Percentiles rank a stretch among this genome's conserved stretches.
Conservation (phyloP, 2,329 filamentous ascomycete genomes). For the Monosporascus sp. region DNA sequence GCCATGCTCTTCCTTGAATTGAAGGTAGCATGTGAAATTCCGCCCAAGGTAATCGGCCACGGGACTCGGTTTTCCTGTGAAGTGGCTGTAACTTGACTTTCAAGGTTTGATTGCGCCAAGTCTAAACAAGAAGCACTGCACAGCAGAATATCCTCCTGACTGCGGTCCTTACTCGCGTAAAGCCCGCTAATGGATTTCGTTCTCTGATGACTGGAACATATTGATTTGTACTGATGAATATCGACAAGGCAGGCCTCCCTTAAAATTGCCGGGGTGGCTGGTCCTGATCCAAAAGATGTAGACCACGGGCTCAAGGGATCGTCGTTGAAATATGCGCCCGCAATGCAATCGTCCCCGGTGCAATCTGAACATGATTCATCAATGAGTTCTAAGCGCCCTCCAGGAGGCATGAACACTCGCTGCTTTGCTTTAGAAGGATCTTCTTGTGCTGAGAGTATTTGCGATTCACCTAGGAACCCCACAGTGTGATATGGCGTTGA, state of each 20-base stretch:
- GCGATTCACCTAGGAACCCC: conserved; percentile 1
- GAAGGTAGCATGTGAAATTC: conserved; percentile 13
- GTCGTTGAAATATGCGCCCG: background rate
- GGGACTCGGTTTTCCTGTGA: conserved; percentile 6
- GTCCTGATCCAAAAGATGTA: conserved; percentile 14
- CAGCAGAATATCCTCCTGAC: conserved; percentile 21
- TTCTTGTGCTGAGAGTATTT: background rate
- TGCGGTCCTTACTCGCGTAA: conserved; percentile 16
- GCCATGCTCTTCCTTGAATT: conserved; percentile 17
- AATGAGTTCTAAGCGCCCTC: background rate
- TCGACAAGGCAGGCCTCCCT: conserved; percentile 23
- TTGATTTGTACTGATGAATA: conserved; percentile 13
- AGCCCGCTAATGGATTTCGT: conserved; percentile 21
- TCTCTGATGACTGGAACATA: conserved; percentile 10
- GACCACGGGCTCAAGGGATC: conserved; percentile 14
- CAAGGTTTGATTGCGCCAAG: background rate
- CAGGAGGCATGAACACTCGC: background rate
- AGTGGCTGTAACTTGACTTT: background rate
- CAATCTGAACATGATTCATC: background rate
- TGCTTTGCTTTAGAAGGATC: background rate
- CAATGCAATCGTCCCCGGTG: background rate
- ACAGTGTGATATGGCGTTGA: conserved; percentile 45
- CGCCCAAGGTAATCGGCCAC: conserved; percentile 15
- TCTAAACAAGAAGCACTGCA: conserved; percentile 12
- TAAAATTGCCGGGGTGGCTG: conserved; percentile 21